Percentiles rank a stretch among this genome's conserved stretches.
phyloP scores from a whole-genome alignment of 108 stramenopile genomes.

The Cyclotella kingstonii region DNA sequence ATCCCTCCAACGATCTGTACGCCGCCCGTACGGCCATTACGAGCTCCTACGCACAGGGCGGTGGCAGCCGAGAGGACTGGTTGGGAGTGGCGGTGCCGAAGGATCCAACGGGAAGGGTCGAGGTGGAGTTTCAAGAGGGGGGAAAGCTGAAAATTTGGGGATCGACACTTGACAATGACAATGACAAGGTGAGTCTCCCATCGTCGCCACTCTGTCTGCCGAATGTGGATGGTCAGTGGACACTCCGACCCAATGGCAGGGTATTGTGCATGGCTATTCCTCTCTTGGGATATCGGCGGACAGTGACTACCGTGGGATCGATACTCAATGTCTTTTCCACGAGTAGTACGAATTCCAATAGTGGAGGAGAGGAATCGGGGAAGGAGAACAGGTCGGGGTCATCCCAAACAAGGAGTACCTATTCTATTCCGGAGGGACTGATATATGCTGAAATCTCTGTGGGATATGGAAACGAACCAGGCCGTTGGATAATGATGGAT shows the following conservation, averaged over 20 bases:
- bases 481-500: slow-evolving; percentile 47
- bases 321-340: slow-evolving; percentile 79
- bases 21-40: slow-evolving; percentile 58
- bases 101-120: slow-evolving; percentile 50
- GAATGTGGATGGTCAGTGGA: slow-evolving; percentile 67
- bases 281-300: slow-evolving; percentile 66
- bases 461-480: slow-evolving; percentile 48
- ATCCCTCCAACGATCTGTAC: slow-evolving; percentile 77
- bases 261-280: slow-evolving; percentile 65
- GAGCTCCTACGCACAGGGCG: too few species aligned
- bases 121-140: slow-evolving; percentile 46
- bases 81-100: slow-evolving; percentile 65
- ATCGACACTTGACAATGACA: neutral
- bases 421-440: slow-evolving; percentile 74
- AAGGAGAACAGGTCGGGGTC: slow-evolving; percentile 46
- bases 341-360: too few species aligned
- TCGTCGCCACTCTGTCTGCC: slow-evolving; percentile 40
- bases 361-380: too few species aligned
- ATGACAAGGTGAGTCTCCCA: slow-evolving; percentile 7
- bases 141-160: slow-evolving; percentile 36
- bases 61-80: too few species aligned
- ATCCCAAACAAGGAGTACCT: slow-evolving; percentile 65
- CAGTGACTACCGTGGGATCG: slow-evolving; percentile 79
- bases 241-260: slow-evolving; percentile 61
- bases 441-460: slow-evolving; percentile 70